Evolutionary conservation across 352 stramenopile species (phyloP), one percentile per base, ranked within the genome.

Genomic region (Globisporangium yorkense): DNA sequence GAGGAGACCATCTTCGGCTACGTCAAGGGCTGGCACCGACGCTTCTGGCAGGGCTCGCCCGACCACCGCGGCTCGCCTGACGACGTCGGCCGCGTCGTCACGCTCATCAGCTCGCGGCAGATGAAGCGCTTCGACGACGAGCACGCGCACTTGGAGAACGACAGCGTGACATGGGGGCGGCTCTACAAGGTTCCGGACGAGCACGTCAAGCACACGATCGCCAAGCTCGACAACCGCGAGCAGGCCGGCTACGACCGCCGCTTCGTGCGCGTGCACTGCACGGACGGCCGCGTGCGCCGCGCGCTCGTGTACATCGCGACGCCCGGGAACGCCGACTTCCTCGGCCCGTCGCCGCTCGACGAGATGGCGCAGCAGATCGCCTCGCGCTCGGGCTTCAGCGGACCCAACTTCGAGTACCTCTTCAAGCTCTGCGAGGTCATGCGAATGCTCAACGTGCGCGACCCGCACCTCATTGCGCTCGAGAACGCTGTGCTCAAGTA

Each of bases 31-130:
- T 96, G 77, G 72, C 80, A 92, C 62, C 84, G 87, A 24, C 84
- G 87, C 56, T 96, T 96, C 70, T 96, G 87, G 86, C 87, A 96
- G 62, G 85, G 87, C 57, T 93, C 80, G 44, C 82, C 88, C 0
- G 84, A 95, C 65, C 88, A 96, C 67, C 84, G 88, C 60, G 88
- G 88, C 64, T 87, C 76, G n/a, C 74, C 80, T n/a, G 83, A 89
- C 1, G 74, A 70, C 37, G 80, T 86, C 58, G 88, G 87, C 55
- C 82, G 87, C 51, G 87, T 96, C 15, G 88, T 94, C 44, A 96
- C 88, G 39, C 79, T 96, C 59, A 87, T 96, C 54, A 89, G 77
- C 68, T 62, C 68, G 16, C 74, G 89, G 33, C 63, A 92, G 54
- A 89, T 92, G 71, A 77, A 75, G 67, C 68, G 72, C 29, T 92